These are phyloP conservation scores for Skeletonema potamos DNA, from an alignment of 108 stramenopile genomes.

Conservation along the genomic window DNA sequence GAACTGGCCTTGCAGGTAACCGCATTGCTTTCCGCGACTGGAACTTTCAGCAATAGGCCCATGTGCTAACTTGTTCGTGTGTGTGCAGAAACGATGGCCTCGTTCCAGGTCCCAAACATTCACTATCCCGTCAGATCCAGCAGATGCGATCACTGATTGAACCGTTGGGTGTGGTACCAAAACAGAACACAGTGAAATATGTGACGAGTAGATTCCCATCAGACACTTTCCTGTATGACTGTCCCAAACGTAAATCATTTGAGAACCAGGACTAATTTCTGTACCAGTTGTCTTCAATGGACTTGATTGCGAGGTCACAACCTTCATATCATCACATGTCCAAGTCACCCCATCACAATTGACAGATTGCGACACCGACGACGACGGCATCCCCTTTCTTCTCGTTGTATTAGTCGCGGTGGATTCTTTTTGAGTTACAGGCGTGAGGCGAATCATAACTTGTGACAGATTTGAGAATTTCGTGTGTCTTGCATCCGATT, in stretches of 20 bases:
- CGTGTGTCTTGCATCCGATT: background rate
- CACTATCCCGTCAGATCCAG: slow-evolving; percentile 65
- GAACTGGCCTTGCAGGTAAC: slow-evolving; percentile 78
- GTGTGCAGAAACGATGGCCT: slow-evolving; percentile 65
- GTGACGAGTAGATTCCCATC: slow-evolving; percentile 65
- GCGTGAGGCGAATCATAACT: slow-evolving; percentile 34
- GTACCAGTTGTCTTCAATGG: slow-evolving; percentile 55
- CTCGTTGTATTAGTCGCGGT: background rate
- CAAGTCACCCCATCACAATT: slow-evolving; percentile 82
- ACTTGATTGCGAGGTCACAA: slow-evolving; percentile 77
- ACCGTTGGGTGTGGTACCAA: slow-evolving; percentile 75
- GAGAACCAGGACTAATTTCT: slow-evolving; percentile 70
- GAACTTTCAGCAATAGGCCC: slow-evolving; percentile 46
- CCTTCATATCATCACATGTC: slow-evolving; percentile 73
- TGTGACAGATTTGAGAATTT: slow-evolving; percentile 33
- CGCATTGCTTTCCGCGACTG: slow-evolving; percentile 56
- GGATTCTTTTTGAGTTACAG: background rate
- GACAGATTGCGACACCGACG: slow-evolving; percentile 15
- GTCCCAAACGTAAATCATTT: slow-evolving; percentile 81
- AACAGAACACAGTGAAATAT: slow-evolving; percentile 68
- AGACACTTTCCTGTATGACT: slow-evolving; percentile 75
- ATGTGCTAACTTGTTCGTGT: slow-evolving; percentile 57
- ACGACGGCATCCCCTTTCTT: slow-evolving; percentile 11
- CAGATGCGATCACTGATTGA: slow-evolving; percentile 65
- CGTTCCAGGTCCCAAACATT: slow-evolving; percentile 76